Conservation (phyloP, 345 rosid genomes). For the Carallia pectinifolia region DNA sequence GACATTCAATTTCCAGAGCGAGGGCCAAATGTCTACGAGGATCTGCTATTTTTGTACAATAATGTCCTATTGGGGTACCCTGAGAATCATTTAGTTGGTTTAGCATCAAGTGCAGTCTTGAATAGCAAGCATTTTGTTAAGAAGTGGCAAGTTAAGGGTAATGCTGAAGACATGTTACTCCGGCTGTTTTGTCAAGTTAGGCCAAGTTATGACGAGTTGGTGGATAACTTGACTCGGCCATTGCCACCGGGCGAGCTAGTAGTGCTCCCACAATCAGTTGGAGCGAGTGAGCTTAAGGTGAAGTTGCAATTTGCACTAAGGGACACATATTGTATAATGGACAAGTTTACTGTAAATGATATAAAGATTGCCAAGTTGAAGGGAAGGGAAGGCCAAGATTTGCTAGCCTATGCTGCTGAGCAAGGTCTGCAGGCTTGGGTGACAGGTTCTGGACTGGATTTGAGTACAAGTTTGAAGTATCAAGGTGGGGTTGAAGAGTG, state of each 20-base stretch:
- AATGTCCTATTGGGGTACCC: conserved; percentile 43
- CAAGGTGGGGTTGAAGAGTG: conserved; percentile 55
- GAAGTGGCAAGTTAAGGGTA: conserved; percentile 34
- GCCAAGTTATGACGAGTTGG: conserved; percentile 42
- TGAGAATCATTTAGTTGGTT: conserved; percentile 27
- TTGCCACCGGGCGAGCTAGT: conserved; percentile 51
- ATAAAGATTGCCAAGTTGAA: conserved; percentile 23
- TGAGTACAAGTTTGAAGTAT: conserved; percentile 36
- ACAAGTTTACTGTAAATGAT: conserved; percentile 34
- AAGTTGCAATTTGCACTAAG: conserved; percentile 43
- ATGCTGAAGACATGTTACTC: conserved; percentile 11
- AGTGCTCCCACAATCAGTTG: conserved; percentile 24
- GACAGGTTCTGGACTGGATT: conserved; percentile 46
- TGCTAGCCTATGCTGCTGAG: conserved; percentile 16
- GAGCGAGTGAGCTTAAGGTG: conserved; percentile 35
- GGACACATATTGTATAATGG: conserved; percentile 53
- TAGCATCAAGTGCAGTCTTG: conserved; percentile 37
- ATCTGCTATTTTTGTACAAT: conserved; percentile 41
- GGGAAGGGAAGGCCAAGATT: conserved; percentile 10
- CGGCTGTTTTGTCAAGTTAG: conserved; percentile 38
- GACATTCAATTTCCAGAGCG: conserved; percentile 14
- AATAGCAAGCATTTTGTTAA: conserved; percentile 55
- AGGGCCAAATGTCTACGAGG: conserved; percentile 35
- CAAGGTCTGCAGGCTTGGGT: conserved; percentile 26
- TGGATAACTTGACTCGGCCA: conserved; percentile 34